These are phyloP conservation scores for Lotus japonicus DNA, from an alignment of 306 rosid species.

Conservation along the genomic window DNA sequence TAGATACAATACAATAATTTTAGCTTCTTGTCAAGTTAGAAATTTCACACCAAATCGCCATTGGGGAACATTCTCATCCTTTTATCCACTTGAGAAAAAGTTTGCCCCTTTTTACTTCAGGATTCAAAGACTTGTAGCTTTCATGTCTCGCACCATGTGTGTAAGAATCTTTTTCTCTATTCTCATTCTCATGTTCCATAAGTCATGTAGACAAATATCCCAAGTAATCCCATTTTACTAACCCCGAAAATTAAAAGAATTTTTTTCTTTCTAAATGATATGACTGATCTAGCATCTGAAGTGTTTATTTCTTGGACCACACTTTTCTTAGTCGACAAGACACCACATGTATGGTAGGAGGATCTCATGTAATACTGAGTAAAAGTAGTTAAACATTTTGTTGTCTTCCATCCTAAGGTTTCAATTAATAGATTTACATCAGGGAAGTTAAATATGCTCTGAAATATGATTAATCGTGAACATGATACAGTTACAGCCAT, in stretches of 20 bases:
- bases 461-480: background rate
- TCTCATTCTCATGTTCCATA: no score
- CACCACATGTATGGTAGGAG: conserved; percentile 23
- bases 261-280: no score
- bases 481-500: background rate
- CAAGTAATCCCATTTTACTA: background rate
- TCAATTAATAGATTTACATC: background rate
- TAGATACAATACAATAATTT: conserved; percentile 1
- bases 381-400: background rate
- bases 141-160: background rate
- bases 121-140: background rate
- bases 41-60: background rate
- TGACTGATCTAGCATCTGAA: no score
- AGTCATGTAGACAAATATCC: no score
- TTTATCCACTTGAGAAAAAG: background rate
- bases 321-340: background rate
- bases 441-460: background rate
- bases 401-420: background rate
- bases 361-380: background rate
- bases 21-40: conserved; percentile 9
- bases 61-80: conserved; percentile 17
- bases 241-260: no score
- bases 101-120: background rate
- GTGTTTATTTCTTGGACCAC: no score
- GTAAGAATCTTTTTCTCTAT: background rate